These are phyloP conservation scores for Artemisia annua DNA, from an alignment of 129 eudicot genomes.

Conservation along the genomic window DNA sequence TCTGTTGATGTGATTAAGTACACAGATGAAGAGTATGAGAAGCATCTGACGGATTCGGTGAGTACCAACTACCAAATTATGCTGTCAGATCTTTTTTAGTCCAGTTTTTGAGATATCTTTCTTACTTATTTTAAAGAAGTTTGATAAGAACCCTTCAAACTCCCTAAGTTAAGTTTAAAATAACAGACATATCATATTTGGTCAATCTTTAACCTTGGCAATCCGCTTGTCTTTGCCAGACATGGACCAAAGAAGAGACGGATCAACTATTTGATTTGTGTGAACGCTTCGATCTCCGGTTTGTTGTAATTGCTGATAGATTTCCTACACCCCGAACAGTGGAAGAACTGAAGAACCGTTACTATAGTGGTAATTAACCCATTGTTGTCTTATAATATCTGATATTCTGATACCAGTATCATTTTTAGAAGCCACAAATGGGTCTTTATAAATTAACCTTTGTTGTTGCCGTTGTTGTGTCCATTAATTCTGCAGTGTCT, in stretches of 20 bases:
- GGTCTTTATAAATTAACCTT: slow-evolving; percentile 7
- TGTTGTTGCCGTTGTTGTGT: slow-evolving; percentile 16
- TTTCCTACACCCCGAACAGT: slow-evolving; percentile 71
- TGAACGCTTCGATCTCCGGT: slow-evolving; percentile 85
- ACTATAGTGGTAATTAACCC: slow-evolving; percentile 68
- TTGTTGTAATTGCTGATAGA: slow-evolving; percentile 82
- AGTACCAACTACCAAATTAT: slow-evolving; percentile 41
- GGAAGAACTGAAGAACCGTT: slow-evolving; percentile 93
- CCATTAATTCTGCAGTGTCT: slow-evolving; percentile 49
- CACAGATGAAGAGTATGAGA: slow-evolving; percentile 95
- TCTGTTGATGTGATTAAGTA: slow-evolving; percentile 78
- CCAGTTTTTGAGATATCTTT: not conserved
- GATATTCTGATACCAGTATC: slow-evolving; percentile 16
- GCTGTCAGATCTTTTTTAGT: not conserved
- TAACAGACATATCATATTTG: not conserved
- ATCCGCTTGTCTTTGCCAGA: slow-evolving; percentile 38
- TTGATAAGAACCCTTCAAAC: not conserved
- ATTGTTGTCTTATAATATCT: slow-evolving; percentile 10
- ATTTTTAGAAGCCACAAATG: slow-evolving; percentile 8
- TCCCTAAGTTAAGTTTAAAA: not conserved
- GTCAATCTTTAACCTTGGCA: not conserved
- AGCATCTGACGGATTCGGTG: slow-evolving; percentile 79
- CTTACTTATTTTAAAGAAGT: not conserved
- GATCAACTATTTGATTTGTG: slow-evolving; percentile 85
- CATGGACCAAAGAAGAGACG: slow-evolving; percentile 96